Conservation (phyloP, 2,329 filamentous ascomycete genomes). For the Chaetoscypha palmicola region DNA sequence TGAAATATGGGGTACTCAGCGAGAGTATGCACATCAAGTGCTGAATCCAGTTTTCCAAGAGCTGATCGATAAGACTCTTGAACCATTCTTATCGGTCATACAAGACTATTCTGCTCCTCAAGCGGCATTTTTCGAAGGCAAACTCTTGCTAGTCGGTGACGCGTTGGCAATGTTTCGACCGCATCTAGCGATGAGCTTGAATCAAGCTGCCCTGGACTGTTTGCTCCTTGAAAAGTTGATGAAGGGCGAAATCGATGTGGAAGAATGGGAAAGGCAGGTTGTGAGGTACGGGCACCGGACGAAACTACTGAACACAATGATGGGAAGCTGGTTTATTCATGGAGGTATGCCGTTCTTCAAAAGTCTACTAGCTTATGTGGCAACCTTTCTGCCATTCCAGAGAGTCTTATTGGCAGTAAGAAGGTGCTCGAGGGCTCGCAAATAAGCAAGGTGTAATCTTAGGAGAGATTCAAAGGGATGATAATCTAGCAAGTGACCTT, state of each 20-base stretch:
- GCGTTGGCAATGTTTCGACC: constrained; percentile 6
- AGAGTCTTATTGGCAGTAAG: background rate
- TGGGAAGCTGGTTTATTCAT: constrained; percentile 1
- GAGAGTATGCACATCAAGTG: background rate
- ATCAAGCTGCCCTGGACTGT: constrained; percentile 5
- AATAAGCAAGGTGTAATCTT: too few species aligned
- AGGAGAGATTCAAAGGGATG: too few species aligned
- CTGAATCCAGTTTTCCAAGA: constrained; percentile 17
- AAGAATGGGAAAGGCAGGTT: constrained; percentile 1
- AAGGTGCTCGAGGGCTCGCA: too few species aligned
- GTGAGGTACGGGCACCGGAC: background rate
- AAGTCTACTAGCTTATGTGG: background rate
- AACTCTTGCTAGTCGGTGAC: constrained; percentile 35
- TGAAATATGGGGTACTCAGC: background rate
- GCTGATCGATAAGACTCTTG: constrained; percentile 34
- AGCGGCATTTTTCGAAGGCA: constrained; percentile 33
- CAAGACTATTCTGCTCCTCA: constrained; percentile 34
- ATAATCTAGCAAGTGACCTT: too few species aligned
- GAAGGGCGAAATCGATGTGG: background rate
- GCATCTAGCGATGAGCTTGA: constrained; percentile 5
- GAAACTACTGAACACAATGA: background rate
- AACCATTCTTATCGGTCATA: constrained; percentile 38
- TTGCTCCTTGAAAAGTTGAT: constrained; percentile 3
- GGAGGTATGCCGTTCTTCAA: background rate
- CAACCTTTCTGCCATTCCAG: background rate